A percentile compares a stretch with the other conserved stretches of the same genome.
Conservation (phyloP, 129 eudicot species). For the Saposhnikovia divaricata region DNA sequence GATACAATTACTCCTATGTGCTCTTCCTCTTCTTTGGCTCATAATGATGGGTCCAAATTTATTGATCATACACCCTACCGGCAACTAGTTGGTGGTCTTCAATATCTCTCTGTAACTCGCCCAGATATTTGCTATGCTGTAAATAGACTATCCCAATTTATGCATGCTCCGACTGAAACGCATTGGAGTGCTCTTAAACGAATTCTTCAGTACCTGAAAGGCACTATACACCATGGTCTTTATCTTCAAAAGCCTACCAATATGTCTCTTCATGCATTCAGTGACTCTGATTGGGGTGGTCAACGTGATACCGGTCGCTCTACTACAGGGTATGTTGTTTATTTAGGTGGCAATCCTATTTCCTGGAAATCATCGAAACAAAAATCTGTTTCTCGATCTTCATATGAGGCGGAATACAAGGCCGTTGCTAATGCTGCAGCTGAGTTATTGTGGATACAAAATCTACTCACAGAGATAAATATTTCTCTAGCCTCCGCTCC, state of each 20-base stretch:
- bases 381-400: neutral
- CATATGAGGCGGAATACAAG: neutral
- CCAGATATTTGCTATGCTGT: neutral
- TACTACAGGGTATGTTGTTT: neutral
- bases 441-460: neutral
- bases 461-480: neutral
- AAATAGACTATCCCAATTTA: neutral
- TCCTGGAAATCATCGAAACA: neutral
- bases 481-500: neutral
- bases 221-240: neutral
- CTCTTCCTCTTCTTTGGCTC: too few relatives aligned
- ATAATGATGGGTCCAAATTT: too few relatives aligned
- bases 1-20: too few relatives aligned
- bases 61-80: neutral
- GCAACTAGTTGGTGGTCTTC: neutral
- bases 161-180: neutral
- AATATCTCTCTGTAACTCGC: neutral
- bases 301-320: neutral
- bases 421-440: neutral
- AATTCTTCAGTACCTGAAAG: neutral
- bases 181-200: neutral
- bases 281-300: neutral
- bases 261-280: neutral
- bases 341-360: neutral
- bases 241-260: neutral